Base-by-base conservation (phyloP, 768 basidiomycete species). In the Suillus placidus region DNA sequence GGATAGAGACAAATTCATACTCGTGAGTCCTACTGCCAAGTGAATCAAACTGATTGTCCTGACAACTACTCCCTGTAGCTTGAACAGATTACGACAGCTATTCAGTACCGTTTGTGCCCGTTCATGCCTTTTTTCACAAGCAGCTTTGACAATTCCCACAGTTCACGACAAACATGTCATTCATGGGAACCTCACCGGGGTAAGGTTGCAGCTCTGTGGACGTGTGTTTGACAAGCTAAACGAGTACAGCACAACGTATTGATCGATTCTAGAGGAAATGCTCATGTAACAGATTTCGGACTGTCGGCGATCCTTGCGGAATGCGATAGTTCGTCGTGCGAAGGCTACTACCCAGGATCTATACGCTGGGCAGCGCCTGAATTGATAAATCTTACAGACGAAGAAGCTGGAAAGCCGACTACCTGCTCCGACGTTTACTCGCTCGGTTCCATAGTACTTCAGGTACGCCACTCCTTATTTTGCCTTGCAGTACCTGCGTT, bases 361-460 rank as follows among this genome's bases (percentile, higher is more conserved):
- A 23, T 67, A 20, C 61, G 66, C 13, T 67, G 66, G 65, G 47
- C 45, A n/a, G 67, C 67, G 1, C 56, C 67, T 56, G 67, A 68
- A 51, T 45, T 66, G 20, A 18, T 63, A 20, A 26, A 56, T 5
- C 30, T 51, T 32, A 34, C 52, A 5, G 35, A 60, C 1, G 61
- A 58, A n/a, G 43, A 42, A 45, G 54, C 23, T 26, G 58, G 6
- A 4, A 60, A 30, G 20, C 65, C 65, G 3, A 67, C 30, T 13
- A 23, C 45, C 18, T 23, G 35, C 26, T 62, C 38, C 20, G 56
- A 68, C 26, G 37, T 67, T 13, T 68, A 67, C 55, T 67, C 67
- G 0, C 54, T 68, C 32, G 63, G 63, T 42, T 61, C 35, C 8
- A n/a, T 64, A 30, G 30, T 62, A 57, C 30, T 68, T 12, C 61